Percentiles rank a stretch among this genome's conserved stretches.
phyloP scores from a whole-genome alignment of 306 rosid species.

The Oemleria cerasiformis region DNA sequence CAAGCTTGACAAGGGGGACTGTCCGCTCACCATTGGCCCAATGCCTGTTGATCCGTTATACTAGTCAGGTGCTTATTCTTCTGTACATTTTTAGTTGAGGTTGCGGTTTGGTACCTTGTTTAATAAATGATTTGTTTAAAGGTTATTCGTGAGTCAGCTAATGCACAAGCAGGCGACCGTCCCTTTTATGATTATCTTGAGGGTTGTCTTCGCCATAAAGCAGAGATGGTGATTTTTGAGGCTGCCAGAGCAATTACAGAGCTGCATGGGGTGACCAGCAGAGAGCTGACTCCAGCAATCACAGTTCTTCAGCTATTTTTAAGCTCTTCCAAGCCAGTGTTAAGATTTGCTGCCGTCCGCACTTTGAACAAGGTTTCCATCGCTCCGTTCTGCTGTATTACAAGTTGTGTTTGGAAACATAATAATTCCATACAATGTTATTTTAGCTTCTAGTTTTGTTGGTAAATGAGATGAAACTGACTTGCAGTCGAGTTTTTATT shows the following conservation, averaged over 20 bases:
- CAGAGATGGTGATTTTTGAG: conserved; percentile 98
- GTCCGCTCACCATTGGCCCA: conserved; percentile 99
- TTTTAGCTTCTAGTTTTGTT: not conserved
- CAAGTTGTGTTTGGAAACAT: conserved; percentile 17
- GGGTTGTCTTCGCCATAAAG: conserved; percentile 97
- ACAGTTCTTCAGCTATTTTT: conserved; percentile 97
- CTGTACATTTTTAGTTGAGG: not conserved
- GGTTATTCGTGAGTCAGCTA: conserved; percentile 86
- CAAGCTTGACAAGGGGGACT: conserved; percentile 94
- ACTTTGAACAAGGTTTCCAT: conserved; percentile 79
- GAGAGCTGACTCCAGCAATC: conserved; percentile 93
- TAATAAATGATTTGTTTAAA: conserved; percentile 29
- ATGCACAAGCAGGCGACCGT: conserved; percentile 78
- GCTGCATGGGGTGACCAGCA: conserved; percentile 81
- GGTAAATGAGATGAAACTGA: not conserved
- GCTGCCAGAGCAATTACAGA: conserved; percentile 98
- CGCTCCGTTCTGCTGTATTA: conserved; percentile 1
- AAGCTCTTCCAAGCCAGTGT: conserved; percentile 95
- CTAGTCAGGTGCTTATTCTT: conserved; percentile 75
- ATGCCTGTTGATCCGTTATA: conserved; percentile 90
- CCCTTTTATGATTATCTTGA: conserved; percentile 96
- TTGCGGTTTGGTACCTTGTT: conserved; percentile 17
- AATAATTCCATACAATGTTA: not conserved
- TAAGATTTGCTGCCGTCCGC: conserved; percentile 99
- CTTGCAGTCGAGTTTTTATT: not conserved